A percentile compares a stretch with the other conserved stretches of the same genome.
Evolutionary conservation across 768 basidiomycete species (phyloP).

Genomic region (Mycena leptocephala): DNA sequence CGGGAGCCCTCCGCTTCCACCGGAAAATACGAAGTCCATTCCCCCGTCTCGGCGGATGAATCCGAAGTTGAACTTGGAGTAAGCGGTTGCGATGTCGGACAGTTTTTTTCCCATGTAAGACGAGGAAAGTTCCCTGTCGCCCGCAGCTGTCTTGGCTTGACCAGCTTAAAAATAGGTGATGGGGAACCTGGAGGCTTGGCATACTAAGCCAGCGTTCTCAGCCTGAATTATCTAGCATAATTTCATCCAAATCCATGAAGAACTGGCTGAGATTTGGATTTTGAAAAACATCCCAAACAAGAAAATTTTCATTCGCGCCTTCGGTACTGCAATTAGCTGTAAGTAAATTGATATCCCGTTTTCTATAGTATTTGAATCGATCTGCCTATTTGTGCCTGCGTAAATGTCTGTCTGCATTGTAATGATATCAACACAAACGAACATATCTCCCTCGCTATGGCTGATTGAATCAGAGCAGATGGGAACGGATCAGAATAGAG

Average conservation of each 20-base stretch:
- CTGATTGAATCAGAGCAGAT: background rate
- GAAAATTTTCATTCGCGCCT: too few species aligned
- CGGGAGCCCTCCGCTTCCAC: background rate
- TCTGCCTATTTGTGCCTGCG: background rate
- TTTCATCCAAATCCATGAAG: too few species aligned
- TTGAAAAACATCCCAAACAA: too few species aligned
- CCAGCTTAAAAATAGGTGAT: too few species aligned
- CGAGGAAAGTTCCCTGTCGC: too few species aligned
- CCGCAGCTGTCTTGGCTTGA: too few species aligned
- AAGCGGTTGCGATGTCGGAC: background rate
- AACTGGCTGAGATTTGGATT: too few species aligned
- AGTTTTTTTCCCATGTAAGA: constrained; percentile 15
- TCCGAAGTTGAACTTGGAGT: constrained; percentile 19
- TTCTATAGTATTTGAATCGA: background rate
- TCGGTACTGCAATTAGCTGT: too few species aligned
- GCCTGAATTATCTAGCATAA: too few species aligned
- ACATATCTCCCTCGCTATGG: background rate
- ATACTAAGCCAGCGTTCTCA: too few species aligned
- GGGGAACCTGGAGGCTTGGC: too few species aligned
- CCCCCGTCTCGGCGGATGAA: background rate
- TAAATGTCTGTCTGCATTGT: background rate
- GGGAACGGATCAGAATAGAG: background rate
- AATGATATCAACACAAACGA: background rate
- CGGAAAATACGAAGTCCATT: background rate
- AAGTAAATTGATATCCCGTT: background rate